Conservation (phyloP, 2,329 filamentous ascomycete species). For the Trichoderma harzianum region DNA sequence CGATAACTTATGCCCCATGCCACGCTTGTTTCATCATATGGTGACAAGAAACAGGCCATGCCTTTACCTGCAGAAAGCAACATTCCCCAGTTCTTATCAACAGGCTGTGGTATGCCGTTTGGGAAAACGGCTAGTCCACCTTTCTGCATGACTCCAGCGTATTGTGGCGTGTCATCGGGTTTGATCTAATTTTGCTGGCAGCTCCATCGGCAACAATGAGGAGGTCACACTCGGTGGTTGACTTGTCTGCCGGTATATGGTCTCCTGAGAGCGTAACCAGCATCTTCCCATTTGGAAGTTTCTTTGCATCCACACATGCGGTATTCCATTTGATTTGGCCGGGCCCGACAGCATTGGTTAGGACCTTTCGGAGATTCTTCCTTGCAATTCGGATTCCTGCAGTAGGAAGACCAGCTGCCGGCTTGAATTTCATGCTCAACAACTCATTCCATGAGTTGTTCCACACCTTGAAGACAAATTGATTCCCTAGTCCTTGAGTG, state of each 20-base stretch:
- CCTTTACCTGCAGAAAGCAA: conserved; percentile 38
- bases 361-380: background rate
- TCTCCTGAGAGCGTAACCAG: conserved; percentile 21
- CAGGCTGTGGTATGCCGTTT: conserved; percentile 30
- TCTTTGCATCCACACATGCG: conserved; percentile 24
- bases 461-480: background rate
- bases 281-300: conserved; percentile 25
- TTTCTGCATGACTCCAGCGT: conserved; percentile 38
- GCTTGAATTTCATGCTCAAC: background rate
- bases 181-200: conserved; percentile 38
- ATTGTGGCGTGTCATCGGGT: conserved; percentile 39
- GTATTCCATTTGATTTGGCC: background rate
- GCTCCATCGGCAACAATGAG: conserved; percentile 46
- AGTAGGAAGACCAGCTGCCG: background rate
- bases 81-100: conserved; percentile 39
- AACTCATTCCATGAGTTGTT: background rate
- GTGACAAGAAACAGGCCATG: conserved; percentile 42
- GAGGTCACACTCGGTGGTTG: conserved; percentile 36
- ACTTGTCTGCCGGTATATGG: background rate
- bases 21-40: conserved; percentile 38
- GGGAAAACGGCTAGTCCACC: conserved; percentile 38
- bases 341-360: background rate
- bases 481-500: conserved; percentile 10
- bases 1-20: conserved; percentile 42
- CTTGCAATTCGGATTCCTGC: background rate